Evolutionary conservation across 2,329 filamentous ascomycete genomes (phyloP).

Genomic region (Exophiala calicioides): DNA sequence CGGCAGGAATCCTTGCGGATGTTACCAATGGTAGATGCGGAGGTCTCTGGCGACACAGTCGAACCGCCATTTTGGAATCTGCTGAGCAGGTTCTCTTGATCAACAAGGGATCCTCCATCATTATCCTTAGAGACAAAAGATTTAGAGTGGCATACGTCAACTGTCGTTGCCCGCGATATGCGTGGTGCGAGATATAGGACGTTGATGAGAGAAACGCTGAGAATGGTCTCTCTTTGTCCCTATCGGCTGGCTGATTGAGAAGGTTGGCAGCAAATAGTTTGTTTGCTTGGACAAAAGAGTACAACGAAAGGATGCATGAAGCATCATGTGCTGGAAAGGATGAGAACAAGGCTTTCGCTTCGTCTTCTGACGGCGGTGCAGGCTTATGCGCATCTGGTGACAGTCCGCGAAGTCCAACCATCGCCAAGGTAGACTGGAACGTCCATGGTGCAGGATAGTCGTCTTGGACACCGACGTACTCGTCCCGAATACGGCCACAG

Average conservation of each 20-base stretch:
- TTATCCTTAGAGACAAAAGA: constrained; percentile 78
- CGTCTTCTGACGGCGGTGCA: constrained; percentile 67
- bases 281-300: constrained; percentile 92
- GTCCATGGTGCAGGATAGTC: constrained; percentile 90
- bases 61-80: constrained; percentile 70
- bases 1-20: constrained; percentile 71
- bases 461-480: constrained; percentile 84
- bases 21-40: constrained; percentile 77
- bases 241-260: constrained; percentile 62
- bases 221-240: constrained; percentile 71
- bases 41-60: constrained; percentile 84
- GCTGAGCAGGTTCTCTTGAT: constrained; percentile 83
- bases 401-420: constrained; percentile 80
- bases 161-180: constrained; percentile 76
- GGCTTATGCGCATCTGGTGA: constrained; percentile 66
- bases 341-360: constrained; percentile 77
- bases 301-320: constrained; percentile 78
- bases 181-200: constrained; percentile 92
- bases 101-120: constrained; percentile 80
- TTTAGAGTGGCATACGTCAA: constrained; percentile 82
- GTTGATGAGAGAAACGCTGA: constrained; percentile 81
- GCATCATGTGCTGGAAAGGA: constrained; percentile 78
- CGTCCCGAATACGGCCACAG: constrained; percentile 66
- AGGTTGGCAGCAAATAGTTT: constrained; percentile 91
- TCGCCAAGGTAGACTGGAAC: constrained; percentile 73